Base-by-base conservation (phyloP, 1,284 basidiomycete genomes). In the Peniophora sp. region DNA sequence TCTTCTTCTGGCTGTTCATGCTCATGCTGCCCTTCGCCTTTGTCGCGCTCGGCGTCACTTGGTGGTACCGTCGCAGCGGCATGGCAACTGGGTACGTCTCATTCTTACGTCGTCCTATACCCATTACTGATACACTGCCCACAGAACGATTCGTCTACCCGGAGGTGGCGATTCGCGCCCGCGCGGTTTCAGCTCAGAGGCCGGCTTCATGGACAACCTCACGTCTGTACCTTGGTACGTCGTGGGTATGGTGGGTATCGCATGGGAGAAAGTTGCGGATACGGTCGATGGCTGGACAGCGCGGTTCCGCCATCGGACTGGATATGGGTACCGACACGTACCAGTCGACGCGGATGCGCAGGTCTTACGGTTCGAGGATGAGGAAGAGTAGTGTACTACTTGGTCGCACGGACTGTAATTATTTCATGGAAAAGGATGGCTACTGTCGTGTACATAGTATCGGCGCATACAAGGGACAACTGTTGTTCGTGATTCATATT, bases 311-410 rank as follows among this genome's bases (percentile, higher is more conserved):
- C 55, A 74, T 17, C 70, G 81, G 49, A 69, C 78, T 39, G 71
- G 82, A 47, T 68, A 78, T 37, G 88, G 88, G n/a, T 95, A 95
- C 63, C 75, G 92, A 58, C 77, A 85, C 57, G 65, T 95, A 34
- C 83, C 90, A 1, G 79, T 92, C 51, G 92, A 95, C 63, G 92
- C 93, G 63, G 92, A 95, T 68, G 92, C 90, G 51, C 88, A 89
- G 69, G 78, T 90, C 52, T 66, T 91, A 52, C 72, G 81, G 47
- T 91, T 91, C 61, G 87, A 88, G 59, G 88, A 91, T 59, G 88
- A 91, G 61, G 85, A 88, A 32, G 45, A 54, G 32, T 54, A 41
- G 37, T 8, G n/a, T 36, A 41, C 27, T 5, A 6, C 6, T 6
- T 32, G 27, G 12, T 32, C 6, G 27, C 27, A 6, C 12, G 27